Evolutionary conservation across 306 rosid species (phyloP).

Genomic region (Herpetospermum pedunculosum): DNA sequence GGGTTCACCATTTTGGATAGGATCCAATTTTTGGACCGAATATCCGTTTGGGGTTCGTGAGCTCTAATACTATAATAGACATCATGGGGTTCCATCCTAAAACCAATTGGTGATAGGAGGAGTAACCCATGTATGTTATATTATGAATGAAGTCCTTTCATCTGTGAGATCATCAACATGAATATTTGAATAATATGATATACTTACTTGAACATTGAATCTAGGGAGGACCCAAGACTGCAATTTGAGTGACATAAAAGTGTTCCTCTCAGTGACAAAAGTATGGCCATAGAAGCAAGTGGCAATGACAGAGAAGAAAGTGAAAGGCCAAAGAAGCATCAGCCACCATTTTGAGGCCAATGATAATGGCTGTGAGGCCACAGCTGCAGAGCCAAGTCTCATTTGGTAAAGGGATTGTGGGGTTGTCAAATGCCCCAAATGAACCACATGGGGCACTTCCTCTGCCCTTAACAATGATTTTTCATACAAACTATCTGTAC

Average conservation of each 20-base stretch:
- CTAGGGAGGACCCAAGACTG: slow-evolving; percentile 64
- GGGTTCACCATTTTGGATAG: too few relatives aligned
- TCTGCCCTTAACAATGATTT: slow-evolving; percentile 19
- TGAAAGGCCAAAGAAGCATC: slow-evolving; percentile 50
- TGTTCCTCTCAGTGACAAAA: slow-evolving; percentile 34
- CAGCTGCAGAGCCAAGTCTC: slow-evolving; percentile 32
- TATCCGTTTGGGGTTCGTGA: too few relatives aligned
- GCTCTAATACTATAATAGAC: too few relatives aligned
- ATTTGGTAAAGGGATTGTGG: slow-evolving; percentile 49
- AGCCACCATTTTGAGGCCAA: slow-evolving; percentile 41
- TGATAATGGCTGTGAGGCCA: slow-evolving; percentile 53
- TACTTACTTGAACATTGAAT: slow-evolving; percentile 36
- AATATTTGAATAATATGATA: background rate
- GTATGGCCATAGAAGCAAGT: slow-evolving; percentile 31
- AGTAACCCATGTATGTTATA: too few relatives aligned
- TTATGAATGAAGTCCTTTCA: too few relatives aligned
- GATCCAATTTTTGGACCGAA: too few relatives aligned
- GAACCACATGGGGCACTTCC: slow-evolving; percentile 34
- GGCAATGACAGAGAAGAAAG: slow-evolving; percentile 28
- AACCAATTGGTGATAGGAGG: too few relatives aligned
- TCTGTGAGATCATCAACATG: too few relatives aligned
- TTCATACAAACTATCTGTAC: slow-evolving; percentile 22
- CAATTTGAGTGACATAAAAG: slow-evolving; percentile 26
- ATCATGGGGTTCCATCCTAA: too few relatives aligned
- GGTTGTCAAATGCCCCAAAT: slow-evolving; percentile 40